Conservation (phyloP, 768 basidiomycete species). For the Trametes cingulata region DNA sequence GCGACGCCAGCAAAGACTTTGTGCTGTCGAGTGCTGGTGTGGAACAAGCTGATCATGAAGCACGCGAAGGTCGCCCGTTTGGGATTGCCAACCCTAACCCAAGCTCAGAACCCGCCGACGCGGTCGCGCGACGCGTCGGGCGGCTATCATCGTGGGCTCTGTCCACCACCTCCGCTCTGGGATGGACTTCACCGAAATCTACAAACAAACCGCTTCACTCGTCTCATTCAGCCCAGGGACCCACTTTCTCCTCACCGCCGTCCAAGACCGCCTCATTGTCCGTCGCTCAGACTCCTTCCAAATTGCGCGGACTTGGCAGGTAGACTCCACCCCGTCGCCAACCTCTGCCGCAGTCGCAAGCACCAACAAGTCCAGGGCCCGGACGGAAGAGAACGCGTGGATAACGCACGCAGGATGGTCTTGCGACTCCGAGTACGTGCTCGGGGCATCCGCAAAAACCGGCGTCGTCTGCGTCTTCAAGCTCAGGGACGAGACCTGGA, state of each 20-base stretch:
- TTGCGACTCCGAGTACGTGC: constrained; percentile 81
- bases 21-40: no score
- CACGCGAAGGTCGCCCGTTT: no score
- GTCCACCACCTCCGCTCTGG: no score
- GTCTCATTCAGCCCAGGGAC: constrained; percentile 85
- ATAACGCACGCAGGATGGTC: constrained; percentile 87
- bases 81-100: no score
- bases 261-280: constrained; percentile 78
- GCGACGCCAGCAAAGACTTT: no score
- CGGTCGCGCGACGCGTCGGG: no score
- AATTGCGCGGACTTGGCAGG: constrained; percentile 77
- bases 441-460: constrained; percentile 74
- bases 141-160: no score
- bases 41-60: no score
- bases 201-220: constrained; percentile 67
- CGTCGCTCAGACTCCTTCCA: constrained; percentile 83
- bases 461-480: constrained; percentile 78
- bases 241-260: constrained; percentile 81
- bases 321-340: constrained; percentile 55
- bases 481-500: constrained; percentile 78
- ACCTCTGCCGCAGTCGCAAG: constrained; percentile 44
- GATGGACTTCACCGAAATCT: constrained; percentile 89
- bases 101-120: no score
- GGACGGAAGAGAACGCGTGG: constrained; percentile 34
- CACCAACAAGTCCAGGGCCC: not conserved